A percentile compares a stretch with the other conserved stretches of the same genome.
Conservation (phyloP, 805 yeast species). For the Alloascoidea hylecoeti region DNA sequence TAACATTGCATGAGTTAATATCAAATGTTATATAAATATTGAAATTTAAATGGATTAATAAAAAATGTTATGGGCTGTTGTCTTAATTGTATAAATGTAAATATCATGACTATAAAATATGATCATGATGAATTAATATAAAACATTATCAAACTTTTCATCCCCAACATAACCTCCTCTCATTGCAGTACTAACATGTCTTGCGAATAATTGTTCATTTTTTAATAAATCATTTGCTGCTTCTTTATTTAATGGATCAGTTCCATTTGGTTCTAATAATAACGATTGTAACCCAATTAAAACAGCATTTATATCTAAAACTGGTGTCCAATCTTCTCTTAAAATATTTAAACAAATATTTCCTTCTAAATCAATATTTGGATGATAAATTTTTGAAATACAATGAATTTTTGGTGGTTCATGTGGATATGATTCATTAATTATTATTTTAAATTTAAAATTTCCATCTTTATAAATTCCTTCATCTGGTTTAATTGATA, state of each 20-base stretch:
- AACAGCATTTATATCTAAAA: slow-evolving; percentile 58
- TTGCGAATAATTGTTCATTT: slow-evolving; percentile 33
- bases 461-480: slow-evolving; percentile 60
- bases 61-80: too few species aligned
- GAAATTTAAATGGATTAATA: too few species aligned
- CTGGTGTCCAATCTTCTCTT: slow-evolving; percentile 96
- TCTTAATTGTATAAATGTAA: too few species aligned
- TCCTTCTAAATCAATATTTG: slow-evolving; percentile 84
- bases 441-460: slow-evolving; percentile 54
- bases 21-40: too few species aligned
- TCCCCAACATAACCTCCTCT: slow-evolving; percentile 51
- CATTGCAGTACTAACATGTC: slow-evolving; percentile 52
- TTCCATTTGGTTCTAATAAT: slow-evolving; percentile 82
- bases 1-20: too few species aligned
- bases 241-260: slow-evolving; percentile 86
- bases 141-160: slow-evolving; percentile 49
- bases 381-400: slow-evolving; percentile 68
- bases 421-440: slow-evolving; percentile 72
- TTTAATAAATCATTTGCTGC: slow-evolving; percentile 52
- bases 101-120: too few species aligned
- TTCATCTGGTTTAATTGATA: slow-evolving; percentile 48
- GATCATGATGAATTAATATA: too few species aligned
- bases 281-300: slow-evolving; percentile 76
- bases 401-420: slow-evolving; percentile 81
- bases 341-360: slow-evolving; percentile 85